Evolutionary conservation across 192 early-diverging fungal species (phyloP), one percentile per base, ranked within the genome.

Genomic region (Mortierella claussenii): DNA sequence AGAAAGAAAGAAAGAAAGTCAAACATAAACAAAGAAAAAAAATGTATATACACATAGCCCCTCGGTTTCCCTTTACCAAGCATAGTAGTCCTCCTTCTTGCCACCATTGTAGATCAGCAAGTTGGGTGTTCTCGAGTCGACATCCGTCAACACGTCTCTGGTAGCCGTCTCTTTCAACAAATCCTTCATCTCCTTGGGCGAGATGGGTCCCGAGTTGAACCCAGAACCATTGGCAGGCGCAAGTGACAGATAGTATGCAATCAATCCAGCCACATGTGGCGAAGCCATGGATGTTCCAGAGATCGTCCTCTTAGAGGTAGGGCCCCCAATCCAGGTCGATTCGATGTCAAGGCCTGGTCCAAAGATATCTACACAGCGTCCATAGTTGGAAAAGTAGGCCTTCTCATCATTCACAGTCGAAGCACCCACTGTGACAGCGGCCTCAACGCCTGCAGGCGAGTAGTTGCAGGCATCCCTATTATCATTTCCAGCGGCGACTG

Each of bases 401-500:
- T 94, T 85, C 51, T 90, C 83, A 79, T 99, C 97, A 24, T 81
- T 79, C 32, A 87, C 86, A 59, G 94, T 91, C 3, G 93, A 92
- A 27, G 97, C 97, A 28, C 94, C 98, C 2, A 99, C 98, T 10
- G 93, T 95, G 37, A 95, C 78, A 3, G 93, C 89, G 7, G 78
- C 64, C 46, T 80, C 79, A 10, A 90, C 75, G 28, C 83, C 82
- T 9, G 93, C 93, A 36, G 93, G 93, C 20, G 92, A 93, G 74
- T 88, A 94, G 71, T 92, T 80, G 85, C 96, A 98, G 2, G 96
- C 96, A 60, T 98, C 95, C 32, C 85, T 79, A 81, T 95, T 94
- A 79, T 97, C 95, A 68, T 98, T 98, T 48, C 96, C 96, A 12
- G 96, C 96, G 21, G 96, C 96, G 23, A 98, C 96, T 17, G 96